Conservation (phyloP, 768 basidiomycete species). For the Boletellus sp. region DNA sequence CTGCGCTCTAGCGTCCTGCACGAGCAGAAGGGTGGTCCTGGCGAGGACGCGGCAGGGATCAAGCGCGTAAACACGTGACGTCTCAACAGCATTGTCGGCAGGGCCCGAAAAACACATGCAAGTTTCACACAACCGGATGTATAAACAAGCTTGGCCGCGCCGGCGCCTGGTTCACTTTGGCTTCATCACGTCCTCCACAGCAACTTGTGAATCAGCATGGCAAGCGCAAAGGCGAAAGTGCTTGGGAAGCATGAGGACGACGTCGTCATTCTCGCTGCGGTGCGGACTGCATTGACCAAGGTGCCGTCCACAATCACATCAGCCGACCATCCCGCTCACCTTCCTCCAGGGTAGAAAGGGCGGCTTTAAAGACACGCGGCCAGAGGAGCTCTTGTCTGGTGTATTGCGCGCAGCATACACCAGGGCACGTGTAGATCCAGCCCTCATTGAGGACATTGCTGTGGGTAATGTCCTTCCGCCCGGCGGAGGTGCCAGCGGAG, state of each 20-base stretch:
- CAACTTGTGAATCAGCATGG: slow-evolving; percentile 15
- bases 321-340: neutral
- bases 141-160: slow-evolving; percentile 12
- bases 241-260: slow-evolving; percentile 77
- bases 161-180: neutral
- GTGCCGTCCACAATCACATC: slow-evolving; percentile 33
- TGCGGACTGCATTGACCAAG: slow-evolving; percentile 91
- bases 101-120: slow-evolving; percentile 23
- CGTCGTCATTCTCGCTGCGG: slow-evolving; percentile 85
- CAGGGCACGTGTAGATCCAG: slow-evolving; percentile 67
- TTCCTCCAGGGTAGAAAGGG: slow-evolving; percentile 68
- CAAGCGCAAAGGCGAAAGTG: slow-evolving; percentile 50
- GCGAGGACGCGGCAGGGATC: neutral
- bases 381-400: slow-evolving; percentile 76
- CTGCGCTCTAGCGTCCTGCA: too few species aligned
- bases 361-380: slow-evolving; percentile 86
- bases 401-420: slow-evolving; percentile 73
- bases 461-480: slow-evolving; percentile 90
- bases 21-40: too few species aligned
- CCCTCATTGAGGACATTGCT: slow-evolving; percentile 77
- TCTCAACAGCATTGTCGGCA: neutral
- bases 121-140: slow-evolving; percentile 9
- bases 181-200: neutral
- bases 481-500: slow-evolving; percentile 74
- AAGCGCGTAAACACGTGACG: neutral